Evolutionary conservation across 352 stramenopile species (phyloP), one percentile per base, ranked within the genome.

Genomic region (Phytophthora rubi): DNA sequence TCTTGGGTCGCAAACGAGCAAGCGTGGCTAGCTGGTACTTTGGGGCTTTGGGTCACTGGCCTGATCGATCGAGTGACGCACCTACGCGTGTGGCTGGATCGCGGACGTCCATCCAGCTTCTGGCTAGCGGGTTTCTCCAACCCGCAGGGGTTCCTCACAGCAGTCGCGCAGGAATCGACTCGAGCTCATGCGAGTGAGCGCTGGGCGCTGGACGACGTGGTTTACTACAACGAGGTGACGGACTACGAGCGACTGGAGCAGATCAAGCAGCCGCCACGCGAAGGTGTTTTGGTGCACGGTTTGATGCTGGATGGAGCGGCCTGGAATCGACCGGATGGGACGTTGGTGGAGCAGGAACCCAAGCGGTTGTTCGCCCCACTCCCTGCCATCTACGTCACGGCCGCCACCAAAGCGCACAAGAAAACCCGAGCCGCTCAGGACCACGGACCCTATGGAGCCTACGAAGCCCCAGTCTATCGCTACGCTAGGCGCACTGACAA

Each of bases 171-270:
- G 68, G 88, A 95, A 51, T 80, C 90, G 2, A 86, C 83, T 18
- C 78, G 83, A 16, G 75, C 89, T 18, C 86, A 95, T 63, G 79
- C 80, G 12, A 88, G 69, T 51, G 87, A 95, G 37, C 83, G 83
- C 10, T 95, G 88, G 88, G 82, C 85, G 6, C 78, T 95, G 23
- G 87, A 94, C 53, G 85, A 94, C 30, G 78, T 94, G 26, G 78
- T 92, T 12, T 91, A 91, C 55, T 85, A 94, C 70, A 92, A 82
- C 44, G 86, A 93, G 64, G 85, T 93, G 58, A 95, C 85, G 6
- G 87, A 95, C 70, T 93, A 92, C 70, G 85, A 93, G 44, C 73
- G 82, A 45, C 71, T 89, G 18, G 87, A 94, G 64, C 82, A 92
- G 65, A 93, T 94, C 73, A 90, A 89, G 53, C 80, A 90, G 55